These are phyloP conservation scores for Lyophyllum atratum DNA, from an alignment of 768 basidiomycete genomes.

Conservation along the genomic window DNA sequence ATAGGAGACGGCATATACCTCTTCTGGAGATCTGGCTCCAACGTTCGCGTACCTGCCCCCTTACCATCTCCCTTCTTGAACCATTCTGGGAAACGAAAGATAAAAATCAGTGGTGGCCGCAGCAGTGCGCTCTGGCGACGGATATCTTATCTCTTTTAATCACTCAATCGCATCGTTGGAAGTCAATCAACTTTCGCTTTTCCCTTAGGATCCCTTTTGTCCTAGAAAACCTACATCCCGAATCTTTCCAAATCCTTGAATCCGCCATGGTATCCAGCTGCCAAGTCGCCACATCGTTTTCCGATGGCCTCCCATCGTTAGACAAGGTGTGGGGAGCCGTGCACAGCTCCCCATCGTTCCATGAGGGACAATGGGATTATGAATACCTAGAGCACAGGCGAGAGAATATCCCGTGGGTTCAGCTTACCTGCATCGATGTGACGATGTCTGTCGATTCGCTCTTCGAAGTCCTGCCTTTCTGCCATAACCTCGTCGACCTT, in stretches of 20 bases:
- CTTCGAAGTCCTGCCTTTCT: constrained; percentile 6
- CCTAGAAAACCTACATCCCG: neutral
- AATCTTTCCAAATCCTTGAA: neutral
- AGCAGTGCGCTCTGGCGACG: neutral
- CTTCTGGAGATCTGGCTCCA: constrained; percentile 8
- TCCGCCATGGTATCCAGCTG: constrained; percentile 4
- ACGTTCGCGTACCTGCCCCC: neutral
- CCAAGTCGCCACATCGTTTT: neutral
- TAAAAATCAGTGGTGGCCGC: neutral
- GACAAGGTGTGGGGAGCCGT: neutral
- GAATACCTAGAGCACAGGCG: constrained; percentile 3
- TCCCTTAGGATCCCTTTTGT: neutral
- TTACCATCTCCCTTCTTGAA: constrained; percentile 6
- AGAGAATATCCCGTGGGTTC: constrained; percentile 5
- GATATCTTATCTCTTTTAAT: constrained; percentile 10
- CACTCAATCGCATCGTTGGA: constrained; percentile 8
- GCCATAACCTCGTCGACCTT: constrained; percentile 10
- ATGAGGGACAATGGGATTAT: constrained; percentile 4
- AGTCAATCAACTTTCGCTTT: constrained; percentile 9
- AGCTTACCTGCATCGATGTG: neutral
- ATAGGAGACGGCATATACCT: neutral
- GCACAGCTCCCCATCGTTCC: neutral
- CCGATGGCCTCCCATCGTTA: neutral
- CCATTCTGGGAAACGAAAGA: neutral
- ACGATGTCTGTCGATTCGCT: constrained; percentile 1